A percentile compares a stretch with the other conserved stretches of the same genome.
These are phyloP conservation scores for Botryobasidium botryosum DNA, from an alignment of 768 basidiomycete genomes.

Conservation along the genomic window DNA sequence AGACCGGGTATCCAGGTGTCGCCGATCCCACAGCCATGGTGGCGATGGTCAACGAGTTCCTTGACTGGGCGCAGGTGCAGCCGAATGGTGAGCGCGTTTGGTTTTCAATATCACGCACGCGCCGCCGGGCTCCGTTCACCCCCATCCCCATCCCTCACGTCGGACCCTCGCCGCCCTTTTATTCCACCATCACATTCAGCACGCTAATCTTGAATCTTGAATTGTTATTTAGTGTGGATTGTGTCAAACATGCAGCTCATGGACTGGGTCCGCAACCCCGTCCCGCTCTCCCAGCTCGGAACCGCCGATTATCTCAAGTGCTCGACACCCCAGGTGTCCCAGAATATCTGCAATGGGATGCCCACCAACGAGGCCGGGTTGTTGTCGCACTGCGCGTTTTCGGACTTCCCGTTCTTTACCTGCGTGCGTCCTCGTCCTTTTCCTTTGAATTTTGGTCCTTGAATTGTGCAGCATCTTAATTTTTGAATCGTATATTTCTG, in stretches of 20 bases:
- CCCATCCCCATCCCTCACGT: no score
- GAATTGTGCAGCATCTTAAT: not conserved
- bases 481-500: not conserved
- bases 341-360: constrained; percentile 63
- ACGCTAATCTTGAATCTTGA: no score
- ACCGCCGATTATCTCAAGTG: constrained; percentile 41
- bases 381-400: constrained; percentile 41
- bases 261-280: constrained; percentile 56
- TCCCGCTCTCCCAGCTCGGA: constrained; percentile 42
- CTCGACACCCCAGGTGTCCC: constrained; percentile 37
- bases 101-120: no score
- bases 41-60: constrained; percentile 58
- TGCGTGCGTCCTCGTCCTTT: constrained; percentile 34
- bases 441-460: not conserved
- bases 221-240: constrained; percentile 62
- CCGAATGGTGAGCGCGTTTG: constrained; percentile 32
- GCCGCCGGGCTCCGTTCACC: no score
- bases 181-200: no score
- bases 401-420: constrained; percentile 65
- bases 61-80: constrained; percentile 67
- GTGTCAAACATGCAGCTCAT: constrained; percentile 56
- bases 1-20: constrained; percentile 31
- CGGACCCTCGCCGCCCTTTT: constrained; percentile 4
- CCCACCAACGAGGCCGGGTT: constrained; percentile 48
- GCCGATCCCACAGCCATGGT: constrained; percentile 35